Conservation (phyloP, 1,139 yeast species). For the Starmera stellimalicola region DNA sequence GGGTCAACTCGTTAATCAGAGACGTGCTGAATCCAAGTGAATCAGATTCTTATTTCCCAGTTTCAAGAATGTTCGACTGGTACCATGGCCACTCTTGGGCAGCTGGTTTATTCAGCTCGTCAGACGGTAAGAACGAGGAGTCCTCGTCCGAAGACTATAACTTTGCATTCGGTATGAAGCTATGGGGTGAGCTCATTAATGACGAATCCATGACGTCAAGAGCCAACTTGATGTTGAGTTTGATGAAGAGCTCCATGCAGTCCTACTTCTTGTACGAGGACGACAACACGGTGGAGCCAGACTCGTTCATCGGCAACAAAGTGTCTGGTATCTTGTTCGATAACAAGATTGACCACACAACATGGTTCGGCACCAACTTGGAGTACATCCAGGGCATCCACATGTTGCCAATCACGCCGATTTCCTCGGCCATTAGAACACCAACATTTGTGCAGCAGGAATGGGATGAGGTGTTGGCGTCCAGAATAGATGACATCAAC, state of each 20-base stretch:
- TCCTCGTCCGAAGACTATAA: constrained; percentile 76
- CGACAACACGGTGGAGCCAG: constrained; percentile 54
- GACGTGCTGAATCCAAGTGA: constrained; percentile 70
- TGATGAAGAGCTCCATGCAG: constrained; percentile 54
- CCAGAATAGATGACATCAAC: constrained; percentile 29
- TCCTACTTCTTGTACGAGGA: constrained; percentile 48
- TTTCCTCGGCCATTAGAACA: constrained; percentile 40
- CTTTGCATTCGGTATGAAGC: constrained; percentile 71
- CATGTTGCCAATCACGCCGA: constrained; percentile 53
- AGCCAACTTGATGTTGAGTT: constrained; percentile 65
- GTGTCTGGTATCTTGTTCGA: constrained; percentile 69
- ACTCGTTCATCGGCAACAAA: constrained; percentile 46
- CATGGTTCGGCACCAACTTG: constrained; percentile 40
- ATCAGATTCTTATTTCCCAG: constrained; percentile 61
- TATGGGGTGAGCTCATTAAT: constrained; percentile 71
- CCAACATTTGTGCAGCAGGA: constrained; percentile 40
- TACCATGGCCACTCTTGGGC: constrained; percentile 85
- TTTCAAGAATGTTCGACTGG: constrained; percentile 72
- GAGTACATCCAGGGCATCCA: constrained; percentile 58
- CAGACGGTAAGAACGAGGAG: constrained; percentile 77
- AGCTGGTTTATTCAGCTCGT: constrained; percentile 56
- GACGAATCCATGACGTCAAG: constrained; percentile 68
- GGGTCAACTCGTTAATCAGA: constrained; percentile 58
- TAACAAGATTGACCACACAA: constrained; percentile 50
- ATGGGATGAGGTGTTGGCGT: constrained; percentile 36